Evolutionary conservation across 2,329 filamentous ascomycete genomes (phyloP), one percentile per base, ranked within the genome.

Genomic region (Boeremia lycopersici): DNA sequence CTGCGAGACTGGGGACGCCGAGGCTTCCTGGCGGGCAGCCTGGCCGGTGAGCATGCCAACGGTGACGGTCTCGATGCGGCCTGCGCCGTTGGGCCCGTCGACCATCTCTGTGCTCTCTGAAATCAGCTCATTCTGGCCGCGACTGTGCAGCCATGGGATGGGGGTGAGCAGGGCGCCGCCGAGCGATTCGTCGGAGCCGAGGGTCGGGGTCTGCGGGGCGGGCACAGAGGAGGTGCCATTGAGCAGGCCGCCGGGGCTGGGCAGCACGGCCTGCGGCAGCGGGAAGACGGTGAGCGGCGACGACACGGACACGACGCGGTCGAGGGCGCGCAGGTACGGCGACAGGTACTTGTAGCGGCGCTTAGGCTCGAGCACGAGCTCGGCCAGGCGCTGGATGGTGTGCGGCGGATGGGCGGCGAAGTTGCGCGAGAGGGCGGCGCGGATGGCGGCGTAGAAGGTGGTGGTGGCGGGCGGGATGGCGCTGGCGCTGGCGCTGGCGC

Each of bases 131-230:
- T 79, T 79, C 67, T 87, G 84, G 12, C 74, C 59, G 30, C 68
- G 62, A 55, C 73, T 68, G 52, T 76, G 65, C 45, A 98, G 79
- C 95, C 95, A 99, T 0, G 93, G 90, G 53, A 99, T 98, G 0
- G 93, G 95, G 1, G 93, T 98, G 44, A 99, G 81, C 15, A 97
- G 81, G 0, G 95, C 95, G 6, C 95, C 95, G 19, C 93, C 93
- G 1, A 98, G 79, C 11, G 89, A 89, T 72, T 97, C 93, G 66
- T 98, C 93, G 43, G 89, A 91, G 2, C 91, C 93, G 6, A 93
- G 78, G 0, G 76, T 63, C 0, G 67, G 61, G 4, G 75, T 64
- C 62, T 75, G 62, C 59, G 73, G 74, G 34, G 52, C 42, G 3
- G 58, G 59, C 15, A 83, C 79, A 2, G 62, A 57, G n/a, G 81